Evolutionary conservation across 768 basidiomycete species (phyloP).

Genomic region (Termitomyces sp.): DNA sequence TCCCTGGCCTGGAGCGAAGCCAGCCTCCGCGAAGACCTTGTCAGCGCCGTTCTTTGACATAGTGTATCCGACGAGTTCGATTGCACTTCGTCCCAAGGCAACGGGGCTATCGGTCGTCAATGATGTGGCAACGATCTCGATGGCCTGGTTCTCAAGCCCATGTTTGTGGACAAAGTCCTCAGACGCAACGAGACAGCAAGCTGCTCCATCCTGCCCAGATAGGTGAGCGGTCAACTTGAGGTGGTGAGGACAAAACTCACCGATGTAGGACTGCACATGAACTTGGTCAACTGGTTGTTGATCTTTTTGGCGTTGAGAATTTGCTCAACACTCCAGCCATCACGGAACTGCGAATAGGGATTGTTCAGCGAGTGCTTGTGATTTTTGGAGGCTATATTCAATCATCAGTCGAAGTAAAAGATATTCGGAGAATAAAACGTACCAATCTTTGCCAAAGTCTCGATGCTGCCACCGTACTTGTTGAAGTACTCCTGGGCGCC

Average conservation of each 20-base stretch:
- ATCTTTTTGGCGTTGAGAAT: slow-evolving; percentile 63
- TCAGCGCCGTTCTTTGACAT: slow-evolving; percentile 71
- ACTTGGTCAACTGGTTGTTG: slow-evolving; percentile 69
- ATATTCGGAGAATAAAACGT: slow-evolving; percentile 8
- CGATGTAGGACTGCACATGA: slow-evolving; percentile 85
- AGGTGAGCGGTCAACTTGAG: neutral
- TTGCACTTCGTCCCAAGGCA: slow-evolving; percentile 66
- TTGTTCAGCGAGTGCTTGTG: slow-evolving; percentile 79
- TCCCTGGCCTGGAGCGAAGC: slow-evolving; percentile 55
- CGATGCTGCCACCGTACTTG: slow-evolving; percentile 62
- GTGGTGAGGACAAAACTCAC: slow-evolving; percentile 25
- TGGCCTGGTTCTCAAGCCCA: slow-evolving; percentile 77
- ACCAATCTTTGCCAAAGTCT: slow-evolving; percentile 77
- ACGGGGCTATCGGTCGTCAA: slow-evolving; percentile 60
- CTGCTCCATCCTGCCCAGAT: slow-evolving; percentile 57
- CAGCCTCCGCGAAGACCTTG: slow-evolving; percentile 65
- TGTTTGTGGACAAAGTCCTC: slow-evolving; percentile 72
- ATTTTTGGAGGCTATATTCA: slow-evolving; percentile 64
- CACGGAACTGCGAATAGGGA: slow-evolving; percentile 81
- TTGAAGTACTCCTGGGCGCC: slow-evolving; percentile 73
- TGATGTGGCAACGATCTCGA: slow-evolving; percentile 68
- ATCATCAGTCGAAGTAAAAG: neutral
- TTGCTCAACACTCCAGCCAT: slow-evolving; percentile 71
- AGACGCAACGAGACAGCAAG: slow-evolving; percentile 71
- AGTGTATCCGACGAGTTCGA: slow-evolving; percentile 76